These are phyloP conservation scores for Citrus maxima DNA, from an alignment of 345 rosid genomes.

Conservation along the genomic window DNA sequence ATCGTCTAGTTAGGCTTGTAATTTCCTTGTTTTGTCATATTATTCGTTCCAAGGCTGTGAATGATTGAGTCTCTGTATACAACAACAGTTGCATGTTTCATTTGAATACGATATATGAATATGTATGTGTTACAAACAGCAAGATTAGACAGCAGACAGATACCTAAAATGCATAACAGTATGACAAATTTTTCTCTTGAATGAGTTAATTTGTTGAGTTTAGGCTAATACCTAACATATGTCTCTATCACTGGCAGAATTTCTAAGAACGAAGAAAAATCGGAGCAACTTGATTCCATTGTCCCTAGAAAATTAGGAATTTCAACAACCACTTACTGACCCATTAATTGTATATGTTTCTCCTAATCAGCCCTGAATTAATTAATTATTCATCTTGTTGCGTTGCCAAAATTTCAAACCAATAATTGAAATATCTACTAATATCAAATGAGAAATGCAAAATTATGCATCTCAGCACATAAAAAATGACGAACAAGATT, in stretches of 20 bases:
- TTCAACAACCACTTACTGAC: conserved; percentile 20
- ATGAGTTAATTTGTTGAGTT: neutral
- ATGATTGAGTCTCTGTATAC: neutral
- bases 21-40: neutral
- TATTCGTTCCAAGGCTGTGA: neutral
- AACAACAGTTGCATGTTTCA: neutral
- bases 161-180: neutral
- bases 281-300: neutral
- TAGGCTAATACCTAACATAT: conserved; percentile 23
- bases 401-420: neutral
- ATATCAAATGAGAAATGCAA: no score
- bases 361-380: neutral
- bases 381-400: neutral
- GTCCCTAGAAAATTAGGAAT: neutral
- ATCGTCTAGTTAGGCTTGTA: neutral
- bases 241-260: conserved; percentile 7
- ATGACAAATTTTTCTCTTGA: neutral
- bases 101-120: no score
- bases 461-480: no score
- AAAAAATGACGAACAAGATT: no score
- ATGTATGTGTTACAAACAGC: neutral
- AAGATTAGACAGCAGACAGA: conserved; percentile 6
- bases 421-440: neutral
- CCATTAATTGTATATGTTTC: neutral
- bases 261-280: neutral